Evolutionary conservation across 345 rosid species (phyloP).

Genomic region (Boechera stricta): DNA sequence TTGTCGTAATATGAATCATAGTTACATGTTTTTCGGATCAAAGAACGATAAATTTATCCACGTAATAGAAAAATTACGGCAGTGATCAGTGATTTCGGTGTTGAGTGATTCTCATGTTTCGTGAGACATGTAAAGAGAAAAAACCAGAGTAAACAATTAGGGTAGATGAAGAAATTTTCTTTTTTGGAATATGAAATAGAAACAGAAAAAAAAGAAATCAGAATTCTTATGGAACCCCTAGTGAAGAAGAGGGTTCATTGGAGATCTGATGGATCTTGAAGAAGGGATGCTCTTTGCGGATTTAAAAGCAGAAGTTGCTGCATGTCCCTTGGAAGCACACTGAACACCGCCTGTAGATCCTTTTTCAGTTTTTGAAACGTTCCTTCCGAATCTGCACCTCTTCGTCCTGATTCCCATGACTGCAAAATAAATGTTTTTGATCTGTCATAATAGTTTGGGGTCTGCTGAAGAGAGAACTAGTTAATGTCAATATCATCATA

Average conservation of each 20-base stretch:
- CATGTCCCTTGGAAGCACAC: slow-evolving; percentile 80
- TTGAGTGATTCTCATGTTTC: slow-evolving; percentile 28
- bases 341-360: slow-evolving; percentile 76
- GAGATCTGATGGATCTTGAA: slow-evolving; percentile 51
- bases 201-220: slow-evolving; percentile 11
- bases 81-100: slow-evolving; percentile 5
- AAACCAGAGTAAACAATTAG: slow-evolving; percentile 5
- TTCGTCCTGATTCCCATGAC: slow-evolving; percentile 59
- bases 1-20: not conserved
- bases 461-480: slow-evolving; percentile 5
- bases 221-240: slow-evolving; percentile 18
- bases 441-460: not conserved
- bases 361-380: slow-evolving; percentile 71
- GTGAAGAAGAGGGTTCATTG: slow-evolving; percentile 29
- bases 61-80: not conserved
- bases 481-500: slow-evolving; percentile 4
- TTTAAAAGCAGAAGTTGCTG: slow-evolving; percentile 86
- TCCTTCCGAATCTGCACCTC: slow-evolving; percentile 50
- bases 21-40: slow-evolving; percentile 4
- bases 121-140: not conserved
- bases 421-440: slow-evolving; percentile 41
- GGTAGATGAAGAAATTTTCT: slow-evolving; percentile 18
- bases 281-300: slow-evolving; percentile 82
- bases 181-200: slow-evolving; percentile 21
- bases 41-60: not conserved